These are phyloP conservation scores for Paraphoma chrysanthemicola DNA, from an alignment of 2,329 filamentous ascomycete genomes.

Conservation along the genomic window DNA sequence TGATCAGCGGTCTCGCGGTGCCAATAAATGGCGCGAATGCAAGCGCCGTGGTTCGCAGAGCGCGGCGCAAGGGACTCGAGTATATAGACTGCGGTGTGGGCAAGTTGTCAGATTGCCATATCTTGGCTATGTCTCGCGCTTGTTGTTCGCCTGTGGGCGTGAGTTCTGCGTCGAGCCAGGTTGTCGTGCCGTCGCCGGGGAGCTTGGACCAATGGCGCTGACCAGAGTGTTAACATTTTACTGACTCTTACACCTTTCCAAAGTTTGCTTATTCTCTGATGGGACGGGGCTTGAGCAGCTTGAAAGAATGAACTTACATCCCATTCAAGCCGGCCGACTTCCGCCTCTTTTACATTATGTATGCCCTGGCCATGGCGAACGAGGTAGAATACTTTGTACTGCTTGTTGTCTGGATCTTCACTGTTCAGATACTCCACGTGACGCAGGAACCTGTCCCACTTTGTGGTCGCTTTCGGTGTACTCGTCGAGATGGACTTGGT, in stretches of 20 bases:
- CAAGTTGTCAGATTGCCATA: conserved; percentile 49
- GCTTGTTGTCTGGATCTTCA: conserved; percentile 48
- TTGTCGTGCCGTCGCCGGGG: conserved; percentile 65
- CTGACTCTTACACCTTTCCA: too few species aligned
- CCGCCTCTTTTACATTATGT: conserved; percentile 67
- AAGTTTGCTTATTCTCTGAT: too few species aligned
- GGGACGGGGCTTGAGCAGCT: not conserved
- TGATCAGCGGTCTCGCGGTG: conserved; percentile 56
- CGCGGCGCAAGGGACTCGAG: conserved; percentile 66
- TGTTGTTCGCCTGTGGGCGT: conserved; percentile 63
- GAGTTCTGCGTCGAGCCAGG: conserved; percentile 68
- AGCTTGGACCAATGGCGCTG: conserved; percentile 67
- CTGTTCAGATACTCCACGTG: conserved; percentile 63
- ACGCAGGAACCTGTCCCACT: conserved; percentile 65
- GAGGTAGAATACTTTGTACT: conserved; percentile 70
- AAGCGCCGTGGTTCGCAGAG: conserved; percentile 65
- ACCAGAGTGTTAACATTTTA: conserved; percentile 10
- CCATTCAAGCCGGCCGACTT: conserved; percentile 71
- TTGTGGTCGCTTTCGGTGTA: conserved; percentile 50
- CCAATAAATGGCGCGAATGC: conserved; percentile 61
- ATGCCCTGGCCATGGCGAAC: conserved; percentile 71
- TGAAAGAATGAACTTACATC: conserved; percentile 55
- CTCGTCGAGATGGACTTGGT: conserved; percentile 32
- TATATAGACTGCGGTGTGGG: conserved; percentile 68
- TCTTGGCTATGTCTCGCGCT: conserved; percentile 58